Percentiles rank a stretch among this genome's conserved stretches.
These are phyloP conservation scores for Metarhizium humberi DNA, from an alignment of 2,329 filamentous ascomycete species.

Conservation along the genomic window DNA sequence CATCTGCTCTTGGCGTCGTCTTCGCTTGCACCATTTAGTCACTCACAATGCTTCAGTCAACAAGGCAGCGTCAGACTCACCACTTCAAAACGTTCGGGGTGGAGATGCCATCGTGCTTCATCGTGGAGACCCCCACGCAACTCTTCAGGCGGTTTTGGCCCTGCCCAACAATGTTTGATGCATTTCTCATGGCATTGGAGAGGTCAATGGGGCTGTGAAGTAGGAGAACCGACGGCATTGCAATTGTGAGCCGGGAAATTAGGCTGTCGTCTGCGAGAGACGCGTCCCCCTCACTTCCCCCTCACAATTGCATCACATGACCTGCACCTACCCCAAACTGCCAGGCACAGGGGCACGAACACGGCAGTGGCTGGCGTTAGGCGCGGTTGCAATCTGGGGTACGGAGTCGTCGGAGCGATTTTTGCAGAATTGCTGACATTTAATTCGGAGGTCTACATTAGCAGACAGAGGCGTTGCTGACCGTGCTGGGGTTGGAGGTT, in stretches of 20 bases:
- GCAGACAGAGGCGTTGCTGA: neutral
- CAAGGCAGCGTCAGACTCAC: neutral
- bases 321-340: slow-evolving; percentile 13
- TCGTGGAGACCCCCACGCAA: neutral
- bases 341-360: neutral
- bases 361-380: slow-evolving; percentile 5
- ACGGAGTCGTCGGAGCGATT: neutral
- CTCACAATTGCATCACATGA: slow-evolving; percentile 23
- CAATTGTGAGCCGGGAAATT: neutral
- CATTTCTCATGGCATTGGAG: neutral
- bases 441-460: neutral
- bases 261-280: neutral
- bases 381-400: neutral
- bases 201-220: neutral
- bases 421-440: neutral
- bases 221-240: neutral
- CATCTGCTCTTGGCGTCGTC: neutral
- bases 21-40: neutral
- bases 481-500: neutral
- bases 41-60: neutral
- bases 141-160: neutral
- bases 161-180: neutral
- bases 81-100: neutral
- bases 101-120: neutral
- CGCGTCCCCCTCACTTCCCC: slow-evolving; percentile 16